Evolutionary conservation across 768 basidiomycete genomes (phyloP), one percentile per base, ranked within the genome.

Genomic region (Phanerochaete carnosa): DNA sequence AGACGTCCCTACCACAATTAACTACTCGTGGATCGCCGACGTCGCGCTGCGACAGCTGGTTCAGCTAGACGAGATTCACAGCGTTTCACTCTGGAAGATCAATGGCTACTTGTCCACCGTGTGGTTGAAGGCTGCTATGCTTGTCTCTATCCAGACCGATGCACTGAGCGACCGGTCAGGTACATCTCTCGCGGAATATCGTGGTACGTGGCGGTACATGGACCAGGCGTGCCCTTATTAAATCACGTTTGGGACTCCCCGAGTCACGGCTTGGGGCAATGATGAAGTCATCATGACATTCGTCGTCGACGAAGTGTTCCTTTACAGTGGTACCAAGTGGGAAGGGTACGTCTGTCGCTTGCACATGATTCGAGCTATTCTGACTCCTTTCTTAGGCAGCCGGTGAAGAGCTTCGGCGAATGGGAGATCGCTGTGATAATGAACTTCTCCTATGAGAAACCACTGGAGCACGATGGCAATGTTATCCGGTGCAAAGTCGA

Each of bases 381-480:
- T n/a, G n/a, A n/a, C 33, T 13, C 7, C 33, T 35, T 13, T 62
- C 13, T 33, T 68, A 60, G 58, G 22, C 13, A 33, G 3, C 51
- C 61, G 1, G 23, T 47, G n/a, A 16, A 55, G 22, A 16, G 9
- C 1, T 68, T 50, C 60, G 25, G 28, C 30, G 51, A 65, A 33
- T 71, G 70, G 71, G 60, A 62, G 47, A 60, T 72, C 47, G 66
- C 69, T 1, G 39, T 70, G n/a, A 39, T 71, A 16, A 60, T 66
- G 26, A 63, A 68, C n/a, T n/a, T 25, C 52, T 70, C 39, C 47
- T 62, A n/a, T 51, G 58, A n/a, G 57, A 54, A n/a, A 55, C 55
- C 28, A n/a, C n/a, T n/a, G n/a, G 62, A 62, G 25, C 55, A 57
- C 3, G 65, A 69, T 5, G 62, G 65, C 28, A 33, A 46, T 13